Base-by-base conservation (phyloP, 2,329 filamentous ascomycete species). In the Colletotrichum sidae region DNA sequence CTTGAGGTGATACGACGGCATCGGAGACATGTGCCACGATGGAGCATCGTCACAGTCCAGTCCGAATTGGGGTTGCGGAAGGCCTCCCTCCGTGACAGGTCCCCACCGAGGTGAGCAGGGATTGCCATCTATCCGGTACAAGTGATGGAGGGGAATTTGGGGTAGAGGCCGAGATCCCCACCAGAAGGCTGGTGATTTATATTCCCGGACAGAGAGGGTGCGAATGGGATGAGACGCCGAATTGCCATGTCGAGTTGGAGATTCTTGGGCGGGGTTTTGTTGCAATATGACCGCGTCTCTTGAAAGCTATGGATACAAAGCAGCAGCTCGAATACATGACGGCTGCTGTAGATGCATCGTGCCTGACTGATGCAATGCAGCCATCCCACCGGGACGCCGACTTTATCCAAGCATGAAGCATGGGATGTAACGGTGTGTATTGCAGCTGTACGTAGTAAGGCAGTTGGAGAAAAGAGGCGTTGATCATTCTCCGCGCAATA, bases 381-480 rank as follows among this genome's bases (percentile, higher is more conserved):
- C 34, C 50, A 13, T 38, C 33, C 49, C 33, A 13, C 38, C 39
- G 51, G 13, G 10, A 49, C 35, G 55, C 15, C 15, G 37, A 9
- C 13, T 51, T 38, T 9, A 47, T 38, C 57, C 51, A 52, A 42
- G 51, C 25, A 25, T 25, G 25, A 25, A 25, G 25, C 4, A 25
- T 25, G 25, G 62, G 51, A 55, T 61, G 50, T 60, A 55, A 65
- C 51, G 12, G 34, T 25, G 25, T 17, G 15, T 10, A 10, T 9
- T n/a, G 44, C n/a, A n/a, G 6, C n/a, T 25, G 10, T n/a, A n/a
- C n/a, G n/a, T n/a, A n/a, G n/a, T 17, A 15, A 7, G 38, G 15
- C 13, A 17, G 38, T 62, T 65, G 62, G 62, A 62, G 62, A 65
- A 62, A 55, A 42, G 52, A 65, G 62, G 52, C 51, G 62, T 49